Evolutionary conservation across 169 alveolate genomes (phyloP).

Genomic region (Perkinsus olseni): DNA sequence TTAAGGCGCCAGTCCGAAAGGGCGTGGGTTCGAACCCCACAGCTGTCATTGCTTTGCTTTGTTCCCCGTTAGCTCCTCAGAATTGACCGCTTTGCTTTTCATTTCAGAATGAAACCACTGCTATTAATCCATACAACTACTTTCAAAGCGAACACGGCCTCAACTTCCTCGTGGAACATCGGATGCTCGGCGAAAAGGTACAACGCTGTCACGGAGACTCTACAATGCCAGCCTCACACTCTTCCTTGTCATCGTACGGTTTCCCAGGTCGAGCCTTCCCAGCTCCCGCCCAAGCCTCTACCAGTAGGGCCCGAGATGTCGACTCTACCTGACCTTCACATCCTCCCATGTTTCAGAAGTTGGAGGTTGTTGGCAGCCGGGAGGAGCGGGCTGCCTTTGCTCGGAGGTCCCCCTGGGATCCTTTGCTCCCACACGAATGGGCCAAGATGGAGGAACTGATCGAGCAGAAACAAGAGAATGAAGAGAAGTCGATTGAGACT

Average conservation of each 20-base stretch:
- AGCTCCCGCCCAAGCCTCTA: background rate
- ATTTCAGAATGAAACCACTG: background rate
- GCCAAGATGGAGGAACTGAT: background rate
- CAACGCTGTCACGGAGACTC: too few species aligned
- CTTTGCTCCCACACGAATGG: background rate
- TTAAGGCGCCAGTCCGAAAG: slow-evolving; percentile 4
- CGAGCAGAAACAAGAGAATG: background rate
- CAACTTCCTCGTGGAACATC: background rate
- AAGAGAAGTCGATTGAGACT: background rate
- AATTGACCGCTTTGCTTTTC: background rate
- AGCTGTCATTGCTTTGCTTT: background rate
- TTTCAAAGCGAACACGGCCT: background rate
- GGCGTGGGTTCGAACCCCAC: slow-evolving; percentile 6
- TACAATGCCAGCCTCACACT: background rate
- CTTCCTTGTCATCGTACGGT: background rate
- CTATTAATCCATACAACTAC: background rate
- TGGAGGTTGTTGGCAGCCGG: background rate
- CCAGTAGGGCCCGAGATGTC: background rate
- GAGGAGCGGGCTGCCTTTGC: background rate
- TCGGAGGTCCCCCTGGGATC: background rate
- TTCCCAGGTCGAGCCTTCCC: background rate
- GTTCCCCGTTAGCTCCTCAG: too few species aligned
- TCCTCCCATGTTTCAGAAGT: background rate
- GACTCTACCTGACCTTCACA: background rate
- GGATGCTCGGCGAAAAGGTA: background rate